phyloP scores from a whole-genome alignment of 352 stramenopile genomes.

The Phytopythium montanum region DNA sequence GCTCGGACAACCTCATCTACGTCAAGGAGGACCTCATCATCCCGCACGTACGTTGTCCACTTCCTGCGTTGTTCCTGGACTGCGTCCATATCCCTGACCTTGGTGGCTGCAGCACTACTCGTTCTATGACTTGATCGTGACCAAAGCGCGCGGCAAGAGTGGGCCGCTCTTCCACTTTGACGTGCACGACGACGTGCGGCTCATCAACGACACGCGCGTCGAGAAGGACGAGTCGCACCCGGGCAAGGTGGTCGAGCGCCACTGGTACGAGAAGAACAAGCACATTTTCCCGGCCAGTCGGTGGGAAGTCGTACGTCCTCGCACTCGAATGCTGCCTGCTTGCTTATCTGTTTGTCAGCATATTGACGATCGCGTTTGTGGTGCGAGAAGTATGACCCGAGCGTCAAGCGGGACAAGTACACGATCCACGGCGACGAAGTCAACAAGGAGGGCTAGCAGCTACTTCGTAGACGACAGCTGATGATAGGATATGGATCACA shows the following conservation, averaged over 20 bases:
- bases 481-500: not conserved
- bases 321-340: not conserved
- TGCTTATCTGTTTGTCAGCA: not conserved
- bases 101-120: slow-evolving; percentile 84
- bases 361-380: not conserved
- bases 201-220: slow-evolving; percentile 92
- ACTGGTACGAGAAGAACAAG: slow-evolving; percentile 99
- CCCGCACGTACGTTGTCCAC: slow-evolving; percentile 86
- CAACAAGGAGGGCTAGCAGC: slow-evolving; percentile 29
- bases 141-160: slow-evolving; percentile 96
- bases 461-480: too few species aligned
- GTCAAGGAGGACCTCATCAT: slow-evolving; percentile 99
- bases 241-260: slow-evolving; percentile 96
- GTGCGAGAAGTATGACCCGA: slow-evolving; percentile 64
- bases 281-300: slow-evolving; percentile 98
- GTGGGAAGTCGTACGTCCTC: slow-evolving; percentile 91
- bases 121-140: slow-evolving; percentile 99
- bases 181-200: slow-evolving; percentile 91
- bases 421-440: slow-evolving; percentile 75
- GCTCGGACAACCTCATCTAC: slow-evolving; percentile 95
- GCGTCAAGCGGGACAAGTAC: slow-evolving; percentile 75
- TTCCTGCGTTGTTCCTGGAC: not conserved
- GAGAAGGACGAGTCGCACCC: slow-evolving; percentile 98
- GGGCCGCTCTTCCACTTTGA: slow-evolving; percentile 98
- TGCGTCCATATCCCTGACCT: not conserved